Conservation (phyloP, 306 rosid genomes). For the Argentina anserina region DNA sequence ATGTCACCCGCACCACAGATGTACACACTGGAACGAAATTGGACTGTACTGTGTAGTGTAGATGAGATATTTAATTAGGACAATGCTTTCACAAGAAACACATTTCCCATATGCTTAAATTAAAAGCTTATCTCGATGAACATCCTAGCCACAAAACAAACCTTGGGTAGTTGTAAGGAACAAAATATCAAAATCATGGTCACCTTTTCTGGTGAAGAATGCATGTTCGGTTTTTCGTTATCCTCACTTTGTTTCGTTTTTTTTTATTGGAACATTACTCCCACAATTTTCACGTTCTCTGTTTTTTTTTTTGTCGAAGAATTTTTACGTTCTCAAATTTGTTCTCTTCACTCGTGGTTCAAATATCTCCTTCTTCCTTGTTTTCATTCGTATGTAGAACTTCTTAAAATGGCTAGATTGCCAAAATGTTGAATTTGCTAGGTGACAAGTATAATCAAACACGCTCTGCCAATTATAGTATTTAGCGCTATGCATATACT, state of each 20-base stretch:
- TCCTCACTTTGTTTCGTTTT: too few relatives aligned
- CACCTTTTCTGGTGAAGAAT: not conserved
- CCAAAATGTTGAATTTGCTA: not conserved
- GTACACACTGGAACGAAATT: not conserved
- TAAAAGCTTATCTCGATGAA: not conserved
- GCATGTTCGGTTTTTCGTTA: too few relatives aligned
- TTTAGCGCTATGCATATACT: too few relatives aligned
- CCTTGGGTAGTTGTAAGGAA: not conserved
- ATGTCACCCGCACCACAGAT: not conserved
- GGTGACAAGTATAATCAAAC: not conserved
- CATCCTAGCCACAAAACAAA: not conserved
- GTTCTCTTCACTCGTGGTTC: too few relatives aligned
- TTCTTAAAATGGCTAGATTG: not conserved
- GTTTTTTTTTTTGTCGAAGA: too few relatives aligned
- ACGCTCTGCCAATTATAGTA: not conserved
- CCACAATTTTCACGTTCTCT: too few relatives aligned
- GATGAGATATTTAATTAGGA: not conserved
- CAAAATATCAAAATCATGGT: not conserved
- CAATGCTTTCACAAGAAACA: not conserved
- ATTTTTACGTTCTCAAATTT: not conserved
- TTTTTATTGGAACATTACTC: too few relatives aligned
- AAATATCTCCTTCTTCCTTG: not conserved
- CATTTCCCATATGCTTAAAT: constrained; percentile 16
- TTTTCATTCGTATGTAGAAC: not conserved
- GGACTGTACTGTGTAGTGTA: not conserved